Evolutionary conservation across 2,329 filamentous ascomycete genomes (phyloP).

Genomic region (Alternaria triticina): DNA sequence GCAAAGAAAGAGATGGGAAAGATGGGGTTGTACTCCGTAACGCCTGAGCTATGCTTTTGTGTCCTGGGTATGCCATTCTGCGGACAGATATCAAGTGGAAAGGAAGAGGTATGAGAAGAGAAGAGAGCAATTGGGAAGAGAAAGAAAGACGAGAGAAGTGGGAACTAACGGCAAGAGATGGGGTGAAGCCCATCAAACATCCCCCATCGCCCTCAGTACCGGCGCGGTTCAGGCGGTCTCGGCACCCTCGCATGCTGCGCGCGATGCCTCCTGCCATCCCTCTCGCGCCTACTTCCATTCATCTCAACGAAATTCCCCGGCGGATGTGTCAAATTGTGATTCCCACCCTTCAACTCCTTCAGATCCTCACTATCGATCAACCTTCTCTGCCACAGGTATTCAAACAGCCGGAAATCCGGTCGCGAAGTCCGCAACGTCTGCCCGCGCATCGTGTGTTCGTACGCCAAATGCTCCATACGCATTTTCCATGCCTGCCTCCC

Average conservation of each 20-base stretch:
- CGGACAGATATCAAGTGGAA: background rate
- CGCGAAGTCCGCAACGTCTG: slow-evolving; percentile 31
- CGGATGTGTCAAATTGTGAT: slow-evolving; percentile 28
- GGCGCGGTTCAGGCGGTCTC: slow-evolving; percentile 3
- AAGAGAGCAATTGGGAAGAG: background rate
- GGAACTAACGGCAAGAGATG: background rate
- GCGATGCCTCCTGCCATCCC: slow-evolving; percentile 14
- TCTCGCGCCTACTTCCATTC: slow-evolving; percentile 8
- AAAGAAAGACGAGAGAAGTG: background rate
- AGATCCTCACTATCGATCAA: slow-evolving; percentile 41
- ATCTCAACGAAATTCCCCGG: slow-evolving; percentile 32
- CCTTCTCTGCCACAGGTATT: slow-evolving; percentile 38
- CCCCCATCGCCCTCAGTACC: background rate
- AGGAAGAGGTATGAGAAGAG: background rate
- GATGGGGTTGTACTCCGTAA: background rate
- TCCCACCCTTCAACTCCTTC: slow-evolving; percentile 42
- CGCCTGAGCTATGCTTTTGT: slow-evolving; percentile 12
- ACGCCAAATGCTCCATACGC: slow-evolving; percentile 39
- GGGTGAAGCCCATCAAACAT: background rate
- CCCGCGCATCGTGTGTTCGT: slow-evolving; percentile 30
- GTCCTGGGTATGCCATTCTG: slow-evolving; percentile 11
- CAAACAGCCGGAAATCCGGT: slow-evolving; percentile 38
- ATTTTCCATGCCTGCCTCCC: slow-evolving; percentile 30
- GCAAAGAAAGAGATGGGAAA: background rate
- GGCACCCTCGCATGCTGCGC: slow-evolving; percentile 18